A percentile compares a stretch with the other conserved stretches of the same genome.
Conservation (phyloP, 2,329 filamentous ascomycete species). For the Hypoxylon sp. region DNA sequence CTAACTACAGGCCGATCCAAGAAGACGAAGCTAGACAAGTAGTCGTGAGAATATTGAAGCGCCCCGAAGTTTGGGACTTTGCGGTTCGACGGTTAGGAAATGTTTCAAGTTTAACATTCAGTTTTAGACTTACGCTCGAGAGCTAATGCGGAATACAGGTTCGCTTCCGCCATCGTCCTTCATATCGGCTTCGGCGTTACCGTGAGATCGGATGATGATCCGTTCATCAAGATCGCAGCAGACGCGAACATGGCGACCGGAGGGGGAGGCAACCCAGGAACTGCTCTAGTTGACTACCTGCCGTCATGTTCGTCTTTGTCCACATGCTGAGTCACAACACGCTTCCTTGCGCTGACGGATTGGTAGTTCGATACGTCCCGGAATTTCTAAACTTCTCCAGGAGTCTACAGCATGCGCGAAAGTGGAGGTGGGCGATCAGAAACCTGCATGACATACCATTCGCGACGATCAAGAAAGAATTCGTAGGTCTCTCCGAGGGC, state of each 20-base stretch:
- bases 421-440: conserved; percentile 40
- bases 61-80: conserved; percentile 35
- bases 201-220: conserved; percentile 40
- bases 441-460: conserved; percentile 41
- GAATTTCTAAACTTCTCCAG: conserved; percentile 38
- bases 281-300: conserved; percentile 39
- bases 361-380: conserved; percentile 34
- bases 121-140: background rate
- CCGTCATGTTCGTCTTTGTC: conserved; percentile 34
- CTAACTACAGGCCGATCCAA: conserved; percentile 38
- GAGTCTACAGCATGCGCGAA: conserved; percentile 37
- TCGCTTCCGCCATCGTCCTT: conserved; percentile 46
- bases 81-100: conserved; percentile 28
- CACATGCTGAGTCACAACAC: too few relatives aligned
- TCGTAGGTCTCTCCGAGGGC: conserved; percentile 18
- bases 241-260: conserved; percentile 40
- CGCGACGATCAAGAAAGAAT: conserved; percentile 36
- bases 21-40: conserved; percentile 38
- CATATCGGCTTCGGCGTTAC: conserved; percentile 44
- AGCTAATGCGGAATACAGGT: conserved; percentile 24
- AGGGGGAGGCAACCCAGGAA: conserved; percentile 39
- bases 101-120: too few relatives aligned
- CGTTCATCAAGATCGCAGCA: conserved; percentile 41
- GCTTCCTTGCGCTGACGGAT: conserved; percentile 7
- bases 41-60: conserved; percentile 31